Evolutionary conservation across 2,329 filamentous ascomycete species (phyloP).

Genomic region (Aspergillaceae sp.): DNA sequence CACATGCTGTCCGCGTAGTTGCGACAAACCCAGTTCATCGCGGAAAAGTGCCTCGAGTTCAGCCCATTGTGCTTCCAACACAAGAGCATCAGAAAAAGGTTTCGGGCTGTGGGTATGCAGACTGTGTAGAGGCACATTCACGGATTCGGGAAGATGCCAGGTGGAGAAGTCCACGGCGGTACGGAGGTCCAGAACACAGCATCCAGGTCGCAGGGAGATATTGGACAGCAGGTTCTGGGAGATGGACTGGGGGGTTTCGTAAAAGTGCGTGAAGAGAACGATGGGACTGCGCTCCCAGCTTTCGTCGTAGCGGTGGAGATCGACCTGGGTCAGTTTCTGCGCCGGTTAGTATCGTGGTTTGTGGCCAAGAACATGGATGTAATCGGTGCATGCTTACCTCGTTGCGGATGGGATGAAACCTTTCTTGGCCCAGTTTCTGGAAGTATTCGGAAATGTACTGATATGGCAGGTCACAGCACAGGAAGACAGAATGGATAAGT

Average conservation of each 20-base stretch:
- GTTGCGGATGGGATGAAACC: slow-evolving; percentile 45
- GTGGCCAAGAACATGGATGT: slow-evolving; percentile 4
- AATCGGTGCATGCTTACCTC: slow-evolving; percentile 19
- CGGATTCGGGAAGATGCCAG: slow-evolving; percentile 38
- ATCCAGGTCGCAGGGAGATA: slow-evolving; percentile 20
- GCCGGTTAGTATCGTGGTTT: slow-evolving; percentile 1
- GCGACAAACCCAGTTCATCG: slow-evolving; percentile 10
- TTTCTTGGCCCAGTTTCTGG: slow-evolving; percentile 41
- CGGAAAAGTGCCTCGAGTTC: slow-evolving; percentile 40
- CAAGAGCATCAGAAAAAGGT: slow-evolving; percentile 40
- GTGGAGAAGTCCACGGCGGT: slow-evolving; percentile 34
- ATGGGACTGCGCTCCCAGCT: slow-evolving; percentile 44
- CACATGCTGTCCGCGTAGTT: slow-evolving; percentile 27
- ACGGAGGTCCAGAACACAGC: slow-evolving; percentile 40
- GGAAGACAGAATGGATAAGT: slow-evolving; percentile 47
- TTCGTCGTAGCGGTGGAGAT: slow-evolving; percentile 49
- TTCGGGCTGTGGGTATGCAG: slow-evolving; percentile 27
- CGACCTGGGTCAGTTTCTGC: slow-evolving; percentile 42
- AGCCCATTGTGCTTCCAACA: slow-evolving; percentile 42
- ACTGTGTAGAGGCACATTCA: slow-evolving; percentile 38
- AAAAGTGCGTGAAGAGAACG: slow-evolving; percentile 33
- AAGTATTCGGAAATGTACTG: slow-evolving; percentile 56
- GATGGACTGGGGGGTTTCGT: slow-evolving; percentile 15
- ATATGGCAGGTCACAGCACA: slow-evolving; percentile 57
- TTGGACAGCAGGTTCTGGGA: slow-evolving; percentile 14